Base-by-base conservation (phyloP, 176 grass and related monocot species). In the Oropetium thomaeum region DNA sequence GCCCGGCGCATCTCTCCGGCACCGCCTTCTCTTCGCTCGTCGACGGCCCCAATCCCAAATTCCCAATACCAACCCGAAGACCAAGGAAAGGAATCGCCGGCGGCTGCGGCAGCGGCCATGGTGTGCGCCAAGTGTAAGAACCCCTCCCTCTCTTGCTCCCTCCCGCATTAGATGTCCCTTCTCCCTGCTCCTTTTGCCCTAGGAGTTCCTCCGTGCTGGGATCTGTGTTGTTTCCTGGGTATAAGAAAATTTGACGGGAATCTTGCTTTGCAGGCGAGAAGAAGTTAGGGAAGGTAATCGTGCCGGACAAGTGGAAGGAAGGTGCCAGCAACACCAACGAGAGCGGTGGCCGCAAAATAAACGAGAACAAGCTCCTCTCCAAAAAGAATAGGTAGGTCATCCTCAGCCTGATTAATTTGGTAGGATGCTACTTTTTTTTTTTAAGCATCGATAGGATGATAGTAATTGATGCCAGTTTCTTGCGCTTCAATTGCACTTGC, bases 261-360 rank as follows among this genome's bases (percentile, higher is more conserved):
- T 44, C 51, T 63, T 20, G 57, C n/a, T 9, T 37, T 40, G 59
- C 79, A 98, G 96, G 96, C 69, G 91, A 98, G 91, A 98, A 98
- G 89, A 98, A 98, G 77, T 81, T 98, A 29, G 88, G 85, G 76
- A 98, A 98, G 73, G 96, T 98, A 86, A 98, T 98, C 84, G 91
- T 98, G 33, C 96, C 96, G 31, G 96, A 98, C 82, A 98, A 98
- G 82, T 98, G 96, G 96, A 98, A 95, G 88, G 96, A 94, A 72
- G 96, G 96, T 7, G 91, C 96, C 59, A 98, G 91, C 89, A 98
- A 98, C 79, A 98, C 96, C 39, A 73, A 42, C 52, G 96, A 98
- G 79, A 82, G 96, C 73, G 96, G 96, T 47, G 91, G 91, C 29
- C 91, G 96, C 68, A 99, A 95, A 89, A 99, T 99, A 61, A 99